Evolutionary conservation across 2,329 filamentous ascomycete genomes (phyloP), one percentile per base, ranked within the genome.

Genomic region (Zasmidium cellare): DNA sequence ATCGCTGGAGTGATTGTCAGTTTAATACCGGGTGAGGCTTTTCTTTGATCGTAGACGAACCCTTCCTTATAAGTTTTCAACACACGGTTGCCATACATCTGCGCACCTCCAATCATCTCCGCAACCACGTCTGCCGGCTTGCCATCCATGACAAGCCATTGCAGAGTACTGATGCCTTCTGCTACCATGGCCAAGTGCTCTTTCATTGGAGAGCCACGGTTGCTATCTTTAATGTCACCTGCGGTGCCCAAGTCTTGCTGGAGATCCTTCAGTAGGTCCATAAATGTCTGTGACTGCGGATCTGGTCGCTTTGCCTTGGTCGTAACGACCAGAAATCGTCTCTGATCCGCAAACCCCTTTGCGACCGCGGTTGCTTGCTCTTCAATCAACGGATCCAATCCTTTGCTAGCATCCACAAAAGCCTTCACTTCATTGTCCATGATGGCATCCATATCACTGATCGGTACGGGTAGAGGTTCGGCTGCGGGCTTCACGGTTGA

Each of bases 41-140:
- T 47, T 38, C 20, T 22, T 31, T 22, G 12, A n/a, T 20, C 7
- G 12, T 18, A 20, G 41, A 67, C 83, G 66, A 73, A 89, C 87
- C 86, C 88, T 63, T 90, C 92, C 77, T 96, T 97, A 75, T 89
- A 87, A 68, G 96, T 89, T 77, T 92, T 96, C 66, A 97, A 79
- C 38, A 99, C 90, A 67, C 92, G 87, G 79, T 99, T 97, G 31
- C 94, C 94, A 69, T 91, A 97, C 79, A 96, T 96, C 73, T 97
- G 89, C 44, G 92, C 91, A 51, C 91, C 88, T 25, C 88, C 87
- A 19, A 96, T 81, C 58, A 88, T 88, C 66, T 96, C 92, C 48
- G 87, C 87, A 48, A 97, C 89, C 69, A 92, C 90, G 70, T 94
- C 92, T 63, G 84, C 87, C 1, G 94, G 94, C 72, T 91, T 92